These are phyloP conservation scores for Dillenia suffruticosa DNA, from an alignment of 164 flowering plant genomes.

Conservation along the genomic window DNA sequence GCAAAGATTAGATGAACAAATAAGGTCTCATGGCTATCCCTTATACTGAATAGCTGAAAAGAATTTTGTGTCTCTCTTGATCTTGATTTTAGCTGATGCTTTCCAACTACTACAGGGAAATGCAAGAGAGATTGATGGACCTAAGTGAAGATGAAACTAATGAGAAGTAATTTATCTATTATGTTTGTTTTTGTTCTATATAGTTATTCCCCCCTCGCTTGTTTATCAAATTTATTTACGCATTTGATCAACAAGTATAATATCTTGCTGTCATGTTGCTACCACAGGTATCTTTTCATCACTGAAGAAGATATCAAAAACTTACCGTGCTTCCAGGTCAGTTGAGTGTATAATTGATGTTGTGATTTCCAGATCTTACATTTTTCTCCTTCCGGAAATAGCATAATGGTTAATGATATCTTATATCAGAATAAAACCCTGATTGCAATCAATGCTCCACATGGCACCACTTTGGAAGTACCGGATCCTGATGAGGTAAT, in stretches of 20 bases:
- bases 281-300: slow-evolving; percentile 84
- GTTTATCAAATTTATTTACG: background rate
- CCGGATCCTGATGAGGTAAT: slow-evolving; percentile 90
- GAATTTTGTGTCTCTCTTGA: background rate
- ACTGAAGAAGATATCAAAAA: slow-evolving; percentile 91
- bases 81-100: slow-evolving; percentile 17
- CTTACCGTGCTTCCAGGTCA: slow-evolving; percentile 90
- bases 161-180: slow-evolving; percentile 44
- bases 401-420: background rate
- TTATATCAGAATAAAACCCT: slow-evolving; percentile 65
- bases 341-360: slow-evolving; percentile 2
- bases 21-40: slow-evolving; percentile 30
- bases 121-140: slow-evolving; percentile 84
- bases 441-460: slow-evolving; percentile 78
- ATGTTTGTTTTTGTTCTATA: background rate
- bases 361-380: slow-evolving; percentile 2
- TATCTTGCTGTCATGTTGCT: slow-evolving; percentile 1
- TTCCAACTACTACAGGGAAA: slow-evolving; percentile 56
- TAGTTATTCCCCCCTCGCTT: background rate
- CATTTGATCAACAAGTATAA: background rate
- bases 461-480: slow-evolving; percentile 74
- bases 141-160: slow-evolving; percentile 88
- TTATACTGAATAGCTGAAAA: background rate
- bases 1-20: slow-evolving; percentile 59
- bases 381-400: background rate